Conservation (phyloP, 1,284 basidiomycete species). For the Ustilago tritici region DNA sequence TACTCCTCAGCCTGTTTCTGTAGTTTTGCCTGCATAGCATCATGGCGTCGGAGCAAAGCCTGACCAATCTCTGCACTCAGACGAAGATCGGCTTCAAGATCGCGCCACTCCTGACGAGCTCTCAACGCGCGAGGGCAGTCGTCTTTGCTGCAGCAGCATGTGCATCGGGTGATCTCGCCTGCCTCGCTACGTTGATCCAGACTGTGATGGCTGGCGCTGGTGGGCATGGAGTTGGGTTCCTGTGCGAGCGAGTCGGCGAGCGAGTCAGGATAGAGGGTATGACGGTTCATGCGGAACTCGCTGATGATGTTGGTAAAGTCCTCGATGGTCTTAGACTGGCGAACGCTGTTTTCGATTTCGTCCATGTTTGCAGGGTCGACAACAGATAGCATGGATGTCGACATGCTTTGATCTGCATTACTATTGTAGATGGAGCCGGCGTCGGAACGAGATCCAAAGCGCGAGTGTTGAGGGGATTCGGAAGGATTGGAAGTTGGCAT, state of each 20-base stretch:
- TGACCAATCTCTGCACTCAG: conserved; percentile 85
- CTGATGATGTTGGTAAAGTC: conserved; percentile 65
- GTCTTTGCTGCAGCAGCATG: conserved; percentile 63
- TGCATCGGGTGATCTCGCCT: conserved; percentile 30
- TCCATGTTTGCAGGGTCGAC: conserved; percentile 41
- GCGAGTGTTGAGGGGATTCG: conserved; percentile 30
- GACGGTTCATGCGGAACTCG: conserved; percentile 60
- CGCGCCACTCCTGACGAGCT: conserved; percentile 63
- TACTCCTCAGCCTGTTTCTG: conserved; percentile 68
- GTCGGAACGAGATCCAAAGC: conserved; percentile 32
- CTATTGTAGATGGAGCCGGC: conserved; percentile 36
- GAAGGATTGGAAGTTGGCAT: conserved; percentile 17
- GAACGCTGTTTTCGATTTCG: conserved; percentile 58
- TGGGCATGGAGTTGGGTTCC: conserved; percentile 11
- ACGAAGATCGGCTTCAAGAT: conserved; percentile 66
- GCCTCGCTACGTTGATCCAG: conserved; percentile 37
- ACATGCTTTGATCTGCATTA: conserved; percentile 28
- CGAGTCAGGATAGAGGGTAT: conserved; percentile 43
- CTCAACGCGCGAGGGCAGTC: conserved; percentile 59
- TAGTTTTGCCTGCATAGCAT: conserved; percentile 80
- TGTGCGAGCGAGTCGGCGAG: conserved; percentile 20
- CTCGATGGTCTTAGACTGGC: conserved; percentile 61
- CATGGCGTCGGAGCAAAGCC: conserved; percentile 85
- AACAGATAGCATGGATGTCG: conserved; percentile 47
- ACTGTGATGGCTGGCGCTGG: conserved; percentile 35